Conservation (phyloP, 805 yeast species). For the Candida caryicola region DNA sequence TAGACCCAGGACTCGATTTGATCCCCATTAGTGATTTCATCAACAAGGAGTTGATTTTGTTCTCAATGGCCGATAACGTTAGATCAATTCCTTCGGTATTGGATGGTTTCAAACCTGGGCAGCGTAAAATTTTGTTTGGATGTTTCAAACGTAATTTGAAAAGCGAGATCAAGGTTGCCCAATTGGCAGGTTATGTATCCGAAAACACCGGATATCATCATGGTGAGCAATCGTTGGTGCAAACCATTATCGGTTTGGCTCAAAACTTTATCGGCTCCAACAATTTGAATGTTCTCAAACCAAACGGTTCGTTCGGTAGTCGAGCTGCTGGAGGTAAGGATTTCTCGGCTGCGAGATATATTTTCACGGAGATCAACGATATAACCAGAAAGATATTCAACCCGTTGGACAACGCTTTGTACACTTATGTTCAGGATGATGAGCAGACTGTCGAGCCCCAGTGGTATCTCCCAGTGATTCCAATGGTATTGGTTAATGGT, state of each 20-base stretch:
- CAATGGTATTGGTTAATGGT: constrained; percentile 93
- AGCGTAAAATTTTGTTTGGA: constrained; percentile 87
- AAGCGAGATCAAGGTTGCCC: constrained; percentile 83
- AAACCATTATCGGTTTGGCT: constrained; percentile 90
- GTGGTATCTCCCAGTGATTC: constrained; percentile 91
- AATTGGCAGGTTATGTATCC: constrained; percentile 83
- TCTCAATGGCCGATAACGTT: constrained; percentile 94
- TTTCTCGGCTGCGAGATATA: constrained; percentile 97
- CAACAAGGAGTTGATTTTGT: constrained; percentile 89
- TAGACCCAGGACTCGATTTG: constrained; percentile 70
- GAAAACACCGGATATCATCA: constrained; percentile 93
- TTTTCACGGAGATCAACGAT: constrained; percentile 77
- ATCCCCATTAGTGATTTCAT: constrained; percentile 93
- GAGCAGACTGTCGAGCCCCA: constrained; percentile 93
- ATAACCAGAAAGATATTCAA: constrained; percentile 76
- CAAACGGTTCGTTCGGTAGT: constrained; percentile 95
- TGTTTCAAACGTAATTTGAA: constrained; percentile 78
- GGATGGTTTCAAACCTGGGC: constrained; percentile 97
- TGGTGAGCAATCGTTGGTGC: constrained; percentile 85
- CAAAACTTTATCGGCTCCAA: constrained; percentile 94
- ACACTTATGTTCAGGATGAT: constrained; percentile 83
- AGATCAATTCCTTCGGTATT: constrained; percentile 92
- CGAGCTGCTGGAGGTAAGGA: constrained; percentile 97
- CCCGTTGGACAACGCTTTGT: constrained; percentile 74
- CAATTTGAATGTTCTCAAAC: constrained; percentile 77